Conservation (phyloP, 768 basidiomycete species). For the Tylopilus balloui region DNA sequence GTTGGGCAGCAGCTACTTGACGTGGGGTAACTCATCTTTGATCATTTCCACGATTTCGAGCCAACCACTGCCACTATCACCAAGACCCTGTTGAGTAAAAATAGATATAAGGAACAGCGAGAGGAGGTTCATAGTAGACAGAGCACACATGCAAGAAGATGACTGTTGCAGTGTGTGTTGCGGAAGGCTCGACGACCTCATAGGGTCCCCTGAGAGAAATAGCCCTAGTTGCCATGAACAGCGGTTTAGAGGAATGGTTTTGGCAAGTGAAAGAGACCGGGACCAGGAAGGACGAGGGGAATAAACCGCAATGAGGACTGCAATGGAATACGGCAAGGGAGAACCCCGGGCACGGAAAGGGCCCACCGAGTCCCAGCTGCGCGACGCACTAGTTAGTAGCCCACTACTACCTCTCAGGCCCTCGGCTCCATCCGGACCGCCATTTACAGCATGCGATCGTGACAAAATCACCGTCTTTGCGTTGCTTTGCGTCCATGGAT, state of each 20-base stretch:
- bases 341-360: conserved; percentile 2
- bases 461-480: background rate
- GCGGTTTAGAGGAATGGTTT: background rate
- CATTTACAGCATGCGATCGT: background rate
- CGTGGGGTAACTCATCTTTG: conserved; percentile 54
- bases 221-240: conserved; percentile 17
- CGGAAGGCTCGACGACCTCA: conserved; percentile 49
- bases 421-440: conserved; percentile 25
- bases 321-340: conserved; percentile 2
- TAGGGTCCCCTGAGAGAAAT: conserved; percentile 27
- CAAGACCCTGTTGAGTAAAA: conserved; percentile 53
- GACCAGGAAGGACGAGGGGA: background rate
- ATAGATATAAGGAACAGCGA: conserved; percentile 5
- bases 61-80: conserved; percentile 75
- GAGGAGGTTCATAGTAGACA: background rate
- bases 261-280: background rate
- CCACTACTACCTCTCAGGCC: too few species aligned
- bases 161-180: conserved; percentile 78
- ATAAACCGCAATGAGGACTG: background rate
- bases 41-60: conserved; percentile 71
- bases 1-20: conserved; percentile 78
- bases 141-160: conserved; percentile 81
- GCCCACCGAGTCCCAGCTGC: background rate
- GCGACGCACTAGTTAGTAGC: too few species aligned
- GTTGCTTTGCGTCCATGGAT: conserved; percentile 21